Evolutionary conservation across 2,329 filamentous ascomycete species (phyloP), one percentile per base, ranked within the genome.

Genomic region (Diplodia mutila): DNA sequence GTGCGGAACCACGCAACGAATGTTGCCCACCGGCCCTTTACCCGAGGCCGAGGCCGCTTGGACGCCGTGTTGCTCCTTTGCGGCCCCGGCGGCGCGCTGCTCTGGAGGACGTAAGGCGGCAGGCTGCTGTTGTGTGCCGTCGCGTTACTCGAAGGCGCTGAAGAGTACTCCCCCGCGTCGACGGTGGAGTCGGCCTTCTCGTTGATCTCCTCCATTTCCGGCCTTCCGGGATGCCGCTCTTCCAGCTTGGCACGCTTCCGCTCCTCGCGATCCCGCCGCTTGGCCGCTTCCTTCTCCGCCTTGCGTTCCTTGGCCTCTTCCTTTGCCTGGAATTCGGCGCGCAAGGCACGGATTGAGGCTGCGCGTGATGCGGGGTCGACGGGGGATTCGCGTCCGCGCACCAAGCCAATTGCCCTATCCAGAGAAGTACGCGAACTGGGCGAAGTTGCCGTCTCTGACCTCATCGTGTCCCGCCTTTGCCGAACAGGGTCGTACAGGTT

Each of bases 1-100:
- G 85, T 87, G 72, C 83, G 81, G 69, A 86, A 78, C 85, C 85
- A 87, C 1, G 85, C 85, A 66, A 86, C 77, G 72, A 87, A 87
- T 27, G 83, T 78, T 68, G 85, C 78, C 85, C 85, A 87, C 25
- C 80, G 75, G 34, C 79, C 78, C 70, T 80, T 81, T 5, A 78
- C 77, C 16, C 70, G 75, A 77, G 52, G 75, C 76, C 21, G 78
- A 74, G 46, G 76, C 72, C 25, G 76, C 74, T 75, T 76, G 80
- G 67, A 77, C 75, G 8, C 73, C 66, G 39, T 75, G 72, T 25
- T 75, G 70, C 0, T 74, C 73, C 18, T 72, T 69, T 8, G 77
- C 74, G 64, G 75, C 70, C 64, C 74, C 76, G 46, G 79, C 78
- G 34, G 79, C 78, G 34, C 80, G 72, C 34, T 67, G 51, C 57